phyloP scores from a whole-genome alignment of 2,329 filamentous ascomycete species.

The Falciphora oryzae region DNA sequence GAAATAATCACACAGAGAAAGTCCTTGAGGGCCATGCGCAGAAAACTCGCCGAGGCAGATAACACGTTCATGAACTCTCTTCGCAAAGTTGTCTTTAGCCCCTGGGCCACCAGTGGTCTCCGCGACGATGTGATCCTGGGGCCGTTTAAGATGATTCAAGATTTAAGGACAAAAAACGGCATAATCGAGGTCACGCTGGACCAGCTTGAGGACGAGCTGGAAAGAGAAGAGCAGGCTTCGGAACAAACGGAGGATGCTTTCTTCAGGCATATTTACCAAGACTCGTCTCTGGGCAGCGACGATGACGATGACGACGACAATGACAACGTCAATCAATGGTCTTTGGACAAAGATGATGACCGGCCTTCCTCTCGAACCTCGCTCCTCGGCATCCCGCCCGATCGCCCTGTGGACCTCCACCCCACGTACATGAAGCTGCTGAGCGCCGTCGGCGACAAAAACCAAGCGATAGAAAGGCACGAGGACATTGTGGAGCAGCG shows the following conservation, averaged over 20 bases:
- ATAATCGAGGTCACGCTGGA: slow-evolving; percentile 28
- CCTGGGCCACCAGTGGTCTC: background rate
- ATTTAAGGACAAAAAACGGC: background rate
- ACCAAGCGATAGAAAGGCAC: slow-evolving; percentile 41
- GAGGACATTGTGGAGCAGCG: slow-evolving; percentile 36
- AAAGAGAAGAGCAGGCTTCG: slow-evolving; percentile 3
- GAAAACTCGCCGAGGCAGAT: background rate
- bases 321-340: background rate
- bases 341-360: slow-evolving; percentile 7
- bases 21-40: background rate
- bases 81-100: background rate
- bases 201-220: slow-evolving; percentile 24
- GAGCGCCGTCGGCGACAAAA: slow-evolving; percentile 37
- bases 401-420: slow-evolving; percentile 31
- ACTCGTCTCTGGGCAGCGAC: background rate
- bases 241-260: slow-evolving; percentile 23
- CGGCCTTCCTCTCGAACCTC: slow-evolving; percentile 13
- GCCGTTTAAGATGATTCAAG: background rate
- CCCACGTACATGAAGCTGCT: slow-evolving; percentile 41
- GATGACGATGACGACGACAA: background rate
- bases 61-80: background rate
- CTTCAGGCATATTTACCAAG: slow-evolving; percentile 23
- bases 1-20: background rate
- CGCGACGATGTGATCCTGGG: background rate
- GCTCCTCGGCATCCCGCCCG: slow-evolving; percentile 23